These are phyloP conservation scores for Scutellaria galericulata DNA, from an alignment of 257 asterid genomes.

Conservation along the genomic window DNA sequence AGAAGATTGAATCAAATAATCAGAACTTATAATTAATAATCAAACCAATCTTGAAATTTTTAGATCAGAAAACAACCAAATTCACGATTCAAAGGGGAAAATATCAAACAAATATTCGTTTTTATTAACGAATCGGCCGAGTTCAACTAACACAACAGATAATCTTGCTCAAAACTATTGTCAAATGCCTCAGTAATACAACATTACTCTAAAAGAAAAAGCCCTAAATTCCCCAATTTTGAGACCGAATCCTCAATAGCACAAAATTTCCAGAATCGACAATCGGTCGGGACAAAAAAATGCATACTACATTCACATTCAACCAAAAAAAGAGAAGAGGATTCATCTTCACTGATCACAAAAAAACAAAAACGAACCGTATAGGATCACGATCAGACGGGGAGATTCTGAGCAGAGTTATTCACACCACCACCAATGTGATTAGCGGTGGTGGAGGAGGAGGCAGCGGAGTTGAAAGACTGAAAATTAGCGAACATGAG, in stretches of 20 bases:
- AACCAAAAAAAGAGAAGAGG: background rate
- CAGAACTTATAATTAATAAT: too few species aligned
- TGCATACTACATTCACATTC: background rate
- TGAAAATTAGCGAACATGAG: conserved; percentile 62
- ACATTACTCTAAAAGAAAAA: conserved; percentile 23
- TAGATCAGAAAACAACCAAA: too few species aligned
- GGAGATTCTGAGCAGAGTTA: conserved; percentile 45
- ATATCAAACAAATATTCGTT: too few species aligned
- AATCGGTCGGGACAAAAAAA: background rate
- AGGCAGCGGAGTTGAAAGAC: conserved; percentile 42
- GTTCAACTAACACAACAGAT: background rate
- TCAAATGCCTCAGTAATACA: background rate
- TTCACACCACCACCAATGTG: background rate
- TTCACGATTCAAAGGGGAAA: too few species aligned
- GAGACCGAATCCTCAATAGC: conserved; percentile 1
- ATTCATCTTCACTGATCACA: conserved; percentile 18
- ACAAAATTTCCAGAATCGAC: conserved; percentile 1
- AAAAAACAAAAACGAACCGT: conserved; percentile 22
- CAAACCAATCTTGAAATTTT: too few species aligned
- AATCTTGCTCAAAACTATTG: background rate
- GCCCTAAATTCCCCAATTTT: conserved; percentile 19
- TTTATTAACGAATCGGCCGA: too few species aligned
- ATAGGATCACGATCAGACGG: conserved; percentile 47
- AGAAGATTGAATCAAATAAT: too few species aligned
- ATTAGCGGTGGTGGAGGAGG: conserved; percentile 40